These are phyloP conservation scores for Scenedesmus sp. DNA, from an alignment of 163 green algal genomes.

Conservation along the genomic window DNA sequence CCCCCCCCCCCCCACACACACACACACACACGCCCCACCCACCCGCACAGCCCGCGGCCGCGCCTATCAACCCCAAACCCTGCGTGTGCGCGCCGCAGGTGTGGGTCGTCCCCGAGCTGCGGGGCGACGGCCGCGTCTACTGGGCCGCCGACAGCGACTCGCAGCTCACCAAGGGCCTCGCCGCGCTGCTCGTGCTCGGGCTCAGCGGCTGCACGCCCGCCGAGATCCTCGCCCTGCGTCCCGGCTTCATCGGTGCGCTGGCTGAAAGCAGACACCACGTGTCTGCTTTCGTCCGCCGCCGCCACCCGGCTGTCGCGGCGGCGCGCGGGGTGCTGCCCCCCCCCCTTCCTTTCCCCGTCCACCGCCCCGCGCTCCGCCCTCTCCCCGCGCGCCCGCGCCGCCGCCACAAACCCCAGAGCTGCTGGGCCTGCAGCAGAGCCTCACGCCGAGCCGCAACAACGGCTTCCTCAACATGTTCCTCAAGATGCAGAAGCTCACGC, in stretches of 20 bases:
- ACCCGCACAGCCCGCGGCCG: too few relatives aligned
- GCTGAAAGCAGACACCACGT: too few relatives aligned
- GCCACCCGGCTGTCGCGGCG: too few relatives aligned
- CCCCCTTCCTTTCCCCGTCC: too few relatives aligned
- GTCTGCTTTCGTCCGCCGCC: too few relatives aligned
- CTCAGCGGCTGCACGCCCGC: conserved; percentile 76
- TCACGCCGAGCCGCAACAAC: conserved; percentile 98
- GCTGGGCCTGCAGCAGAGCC: conserved; percentile 94
- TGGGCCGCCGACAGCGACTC: conserved; percentile 97
- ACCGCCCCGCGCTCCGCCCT: too few relatives aligned
- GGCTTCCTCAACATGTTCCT: conserved; percentile 99
- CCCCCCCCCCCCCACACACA: too few relatives aligned
- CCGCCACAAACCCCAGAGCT: too few relatives aligned
- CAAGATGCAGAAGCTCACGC: conserved; percentile 91
- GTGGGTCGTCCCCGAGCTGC: conserved; percentile 90
- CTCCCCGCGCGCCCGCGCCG: too few relatives aligned
- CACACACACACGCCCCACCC: too few relatives aligned
- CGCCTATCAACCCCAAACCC: too few relatives aligned
- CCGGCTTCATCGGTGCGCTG: conserved; percentile 94
- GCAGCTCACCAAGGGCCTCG: conserved; percentile 97
- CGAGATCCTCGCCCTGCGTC: conserved; percentile 62
- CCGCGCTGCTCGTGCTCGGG: conserved; percentile 93
- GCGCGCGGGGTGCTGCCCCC: too few relatives aligned
- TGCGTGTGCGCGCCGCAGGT: conserved; percentile 79
- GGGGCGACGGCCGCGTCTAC: conserved; percentile 72